A percentile compares a stretch with the other conserved stretches of the same genome.
Evolutionary conservation across 768 basidiomycete species (phyloP).

Genomic region (Pulveroboletus sp.): DNA sequence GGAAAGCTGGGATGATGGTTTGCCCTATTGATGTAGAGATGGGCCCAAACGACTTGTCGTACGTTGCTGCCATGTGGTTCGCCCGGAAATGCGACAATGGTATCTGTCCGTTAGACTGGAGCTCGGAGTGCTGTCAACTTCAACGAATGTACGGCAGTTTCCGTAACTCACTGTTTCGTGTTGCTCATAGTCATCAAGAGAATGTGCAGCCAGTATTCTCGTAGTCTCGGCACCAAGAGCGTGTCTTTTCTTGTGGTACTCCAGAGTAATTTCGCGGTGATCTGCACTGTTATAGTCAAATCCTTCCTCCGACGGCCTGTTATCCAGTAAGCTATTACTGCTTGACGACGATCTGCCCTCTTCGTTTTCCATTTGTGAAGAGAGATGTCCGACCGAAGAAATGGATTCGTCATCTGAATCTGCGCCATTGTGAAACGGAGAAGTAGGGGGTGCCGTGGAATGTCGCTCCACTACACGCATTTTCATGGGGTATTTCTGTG

Average conservation of each 20-base stretch:
- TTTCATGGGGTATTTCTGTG: slow-evolving; percentile 53
- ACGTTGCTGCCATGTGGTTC: slow-evolving; percentile 46
- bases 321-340: slow-evolving; percentile 29
- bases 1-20: slow-evolving; percentile 40
- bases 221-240: slow-evolving; percentile 52
- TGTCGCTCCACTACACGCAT: slow-evolving; percentile 63
- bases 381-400: slow-evolving; percentile 28
- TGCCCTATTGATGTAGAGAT: slow-evolving; percentile 39
- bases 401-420: slow-evolving; percentile 74
- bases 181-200: slow-evolving; percentile 40
- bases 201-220: slow-evolving; percentile 45
- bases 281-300: slow-evolving; percentile 60
- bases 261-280: slow-evolving; percentile 70
- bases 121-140: neutral
- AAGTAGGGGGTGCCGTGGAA: slow-evolving; percentile 31
- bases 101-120: slow-evolving; percentile 42
- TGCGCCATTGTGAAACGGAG: slow-evolving; percentile 7
- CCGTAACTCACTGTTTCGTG: slow-evolving; percentile 39
- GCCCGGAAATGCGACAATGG: slow-evolving; percentile 64
- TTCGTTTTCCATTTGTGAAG: slow-evolving; percentile 32
- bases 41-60: slow-evolving; percentile 36
- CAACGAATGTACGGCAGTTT: slow-evolving; percentile 1
- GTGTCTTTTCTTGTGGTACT: slow-evolving; percentile 60
- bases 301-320: slow-evolving; percentile 45
- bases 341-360: slow-evolving; percentile 16